These are phyloP conservation scores for Cladosporium velox DNA, from an alignment of 2,329 filamentous ascomycete genomes.

Conservation along the genomic window DNA sequence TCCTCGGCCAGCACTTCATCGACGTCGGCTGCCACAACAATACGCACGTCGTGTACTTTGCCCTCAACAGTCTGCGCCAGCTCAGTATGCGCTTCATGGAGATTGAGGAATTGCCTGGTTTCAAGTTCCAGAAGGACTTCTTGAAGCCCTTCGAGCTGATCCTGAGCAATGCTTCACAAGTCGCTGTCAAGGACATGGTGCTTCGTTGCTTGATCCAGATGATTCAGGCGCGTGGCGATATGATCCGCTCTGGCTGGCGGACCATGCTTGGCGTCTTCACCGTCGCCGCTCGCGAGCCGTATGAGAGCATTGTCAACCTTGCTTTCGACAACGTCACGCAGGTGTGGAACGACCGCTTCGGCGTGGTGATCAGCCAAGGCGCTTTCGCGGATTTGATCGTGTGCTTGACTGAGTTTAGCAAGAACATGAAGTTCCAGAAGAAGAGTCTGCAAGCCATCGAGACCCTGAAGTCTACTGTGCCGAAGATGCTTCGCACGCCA, in stretches of 20 bases:
- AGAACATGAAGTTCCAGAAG: conserved; percentile 98
- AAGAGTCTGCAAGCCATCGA: conserved; percentile 97
- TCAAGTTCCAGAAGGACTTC: conserved; percentile 99
- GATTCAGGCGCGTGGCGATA: conserved; percentile 95
- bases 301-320: conserved; percentile 93
- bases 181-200: conserved; percentile 96
- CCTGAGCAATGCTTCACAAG: conserved; percentile 86
- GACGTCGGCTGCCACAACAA: conserved; percentile 95
- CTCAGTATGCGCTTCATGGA: conserved; percentile 99
- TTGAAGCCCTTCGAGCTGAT: conserved; percentile 98
- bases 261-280: conserved; percentile 99
- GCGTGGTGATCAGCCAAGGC: conserved; percentile 92
- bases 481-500: conserved; percentile 91
- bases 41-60: conserved; percentile 95
- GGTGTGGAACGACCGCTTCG: conserved; percentile 93
- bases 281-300: conserved; percentile 87
- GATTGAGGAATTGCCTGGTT: conserved; percentile 93
- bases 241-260: conserved; percentile 96
- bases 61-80: conserved; percentile 90
- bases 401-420: conserved; percentile 96
- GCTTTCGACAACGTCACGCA: conserved; percentile 96
- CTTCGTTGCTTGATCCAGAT: conserved; percentile 96
- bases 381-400: conserved; percentile 96
- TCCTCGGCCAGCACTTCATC: conserved; percentile 98
- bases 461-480: conserved; percentile 87